Evolutionary conservation across 495 filamentous ascomycete genomes (phyloP).

Genomic region (Aspergillus olivimuriae): DNA sequence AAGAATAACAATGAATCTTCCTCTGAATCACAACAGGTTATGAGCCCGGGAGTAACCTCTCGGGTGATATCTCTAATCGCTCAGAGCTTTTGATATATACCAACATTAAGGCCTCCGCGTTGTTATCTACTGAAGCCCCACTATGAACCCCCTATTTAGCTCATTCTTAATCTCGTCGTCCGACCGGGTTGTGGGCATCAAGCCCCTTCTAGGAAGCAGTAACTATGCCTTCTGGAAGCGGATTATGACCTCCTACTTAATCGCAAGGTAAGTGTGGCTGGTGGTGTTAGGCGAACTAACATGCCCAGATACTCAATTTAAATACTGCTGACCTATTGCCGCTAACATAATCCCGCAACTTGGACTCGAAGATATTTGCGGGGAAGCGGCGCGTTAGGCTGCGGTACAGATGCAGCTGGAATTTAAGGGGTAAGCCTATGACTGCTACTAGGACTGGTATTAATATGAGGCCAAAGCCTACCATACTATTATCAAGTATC

Average conservation of each 20-base stretch:
- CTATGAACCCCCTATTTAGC: not conserved
- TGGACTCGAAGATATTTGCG: slow-evolving; percentile 6
- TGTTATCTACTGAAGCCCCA: slow-evolving; percentile 1
- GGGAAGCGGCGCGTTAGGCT: slow-evolving; percentile 5
- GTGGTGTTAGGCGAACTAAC: slow-evolving; percentile 4
- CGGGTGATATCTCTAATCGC: not conserved
- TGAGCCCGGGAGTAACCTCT: not conserved
- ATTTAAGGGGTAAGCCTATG: slow-evolving; percentile 10
- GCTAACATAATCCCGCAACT: slow-evolving; percentile 2
- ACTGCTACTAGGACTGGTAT: slow-evolving; percentile 4
- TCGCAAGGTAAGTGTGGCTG: slow-evolving; percentile 11
- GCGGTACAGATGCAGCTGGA: slow-evolving; percentile 10
- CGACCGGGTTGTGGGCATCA: slow-evolving; percentile 9
- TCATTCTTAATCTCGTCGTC: not conserved
- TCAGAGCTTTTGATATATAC: not conserved
- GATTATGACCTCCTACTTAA: slow-evolving; percentile 14
- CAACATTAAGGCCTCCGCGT: not conserved
- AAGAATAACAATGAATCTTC: not conserved
- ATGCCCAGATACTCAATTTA: slow-evolving; percentile 6
- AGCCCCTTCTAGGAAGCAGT: slow-evolving; percentile 13
- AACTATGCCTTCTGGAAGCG: slow-evolving; percentile 11
- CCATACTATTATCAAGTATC: slow-evolving; percentile 6
- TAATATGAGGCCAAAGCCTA: slow-evolving; percentile 2
- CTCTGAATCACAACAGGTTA: not conserved
- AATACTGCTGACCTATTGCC: not conserved